These are phyloP conservation scores for Pluteus cervinus DNA, from an alignment of 768 basidiomycete species.

Conservation along the genomic window DNA sequence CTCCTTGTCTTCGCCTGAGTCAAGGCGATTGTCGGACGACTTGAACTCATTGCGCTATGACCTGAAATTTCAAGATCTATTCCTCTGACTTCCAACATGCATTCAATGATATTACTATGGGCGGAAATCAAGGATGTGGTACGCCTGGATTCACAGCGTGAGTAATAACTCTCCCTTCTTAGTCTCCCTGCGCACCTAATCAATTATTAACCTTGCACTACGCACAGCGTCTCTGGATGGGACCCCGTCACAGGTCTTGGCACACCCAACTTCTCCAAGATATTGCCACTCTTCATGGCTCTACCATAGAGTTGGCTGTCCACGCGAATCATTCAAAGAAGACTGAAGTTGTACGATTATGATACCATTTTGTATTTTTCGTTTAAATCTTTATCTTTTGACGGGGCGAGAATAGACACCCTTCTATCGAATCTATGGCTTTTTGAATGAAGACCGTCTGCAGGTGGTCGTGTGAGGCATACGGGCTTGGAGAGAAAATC, in stretches of 20 bases:
- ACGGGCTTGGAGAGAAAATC: no score
- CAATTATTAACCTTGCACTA: constrained; percentile 1
- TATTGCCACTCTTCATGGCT: constrained; percentile 26
- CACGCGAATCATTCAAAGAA: neutral
- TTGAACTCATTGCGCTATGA: neutral
- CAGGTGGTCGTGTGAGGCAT: no score
- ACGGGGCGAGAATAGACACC: no score
- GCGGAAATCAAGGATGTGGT: constrained; percentile 36
- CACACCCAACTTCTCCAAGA: constrained; percentile 27
- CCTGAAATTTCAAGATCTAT: constrained; percentile 26
- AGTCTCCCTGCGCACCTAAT: no score
- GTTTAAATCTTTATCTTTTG: no score
- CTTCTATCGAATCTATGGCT: no score
- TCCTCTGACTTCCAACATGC: constrained; percentile 22
- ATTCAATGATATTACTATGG: constrained; percentile 36
- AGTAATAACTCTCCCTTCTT: constrained; percentile 8
- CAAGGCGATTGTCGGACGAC: neutral
- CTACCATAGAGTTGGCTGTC: constrained; percentile 20
- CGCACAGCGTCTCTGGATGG: constrained; percentile 31
- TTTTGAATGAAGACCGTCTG: no score
- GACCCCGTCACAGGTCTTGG: constrained; percentile 38
- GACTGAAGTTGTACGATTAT: neutral
- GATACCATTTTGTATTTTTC: no score
- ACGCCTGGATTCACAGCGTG: constrained; percentile 30
- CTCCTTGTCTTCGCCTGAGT: neutral